These are phyloP conservation scores for Silene vulgaris DNA, from an alignment of 179 eudicot species.

Conservation along the genomic window DNA sequence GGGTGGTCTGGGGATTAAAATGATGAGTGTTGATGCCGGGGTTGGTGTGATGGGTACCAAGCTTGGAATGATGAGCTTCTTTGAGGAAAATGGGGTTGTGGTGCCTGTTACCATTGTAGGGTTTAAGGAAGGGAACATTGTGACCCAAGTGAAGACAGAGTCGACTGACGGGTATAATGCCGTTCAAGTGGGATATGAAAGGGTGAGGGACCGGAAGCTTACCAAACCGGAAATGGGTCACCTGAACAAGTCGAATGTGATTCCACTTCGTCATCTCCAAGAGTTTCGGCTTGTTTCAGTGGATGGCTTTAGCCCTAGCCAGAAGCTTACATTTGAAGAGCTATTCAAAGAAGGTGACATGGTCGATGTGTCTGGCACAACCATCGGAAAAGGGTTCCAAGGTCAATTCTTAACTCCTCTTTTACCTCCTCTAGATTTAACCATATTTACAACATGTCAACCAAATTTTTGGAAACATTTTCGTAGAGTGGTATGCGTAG, in stretches of 20 bases:
- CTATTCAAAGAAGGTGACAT: slow-evolving; percentile 82
- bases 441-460: background rate
- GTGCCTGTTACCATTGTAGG: slow-evolving; percentile 89
- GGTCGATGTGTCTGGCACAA: slow-evolving; percentile 79
- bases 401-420: slow-evolving; percentile 34
- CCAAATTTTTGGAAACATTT: background rate
- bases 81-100: slow-evolving; percentile 61
- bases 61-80: slow-evolving; percentile 84
- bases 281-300: slow-evolving; percentile 66
- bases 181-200: slow-evolving; percentile 81
- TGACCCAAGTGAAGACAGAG: slow-evolving; percentile 86
- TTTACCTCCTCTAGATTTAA: background rate
- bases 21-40: slow-evolving; percentile 73
- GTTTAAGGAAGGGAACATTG: slow-evolving; percentile 90
- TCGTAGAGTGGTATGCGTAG: background rate
- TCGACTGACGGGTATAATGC: slow-evolving; percentile 84
- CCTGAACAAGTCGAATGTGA: slow-evolving; percentile 60
- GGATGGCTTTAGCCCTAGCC: slow-evolving; percentile 60
- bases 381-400: slow-evolving; percentile 96
- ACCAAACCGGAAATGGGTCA: slow-evolving; percentile 86
- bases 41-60: slow-evolving; percentile 88
- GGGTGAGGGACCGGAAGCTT: slow-evolving; percentile 74
- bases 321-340: slow-evolving; percentile 54
- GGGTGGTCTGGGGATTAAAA: slow-evolving; percentile 27
- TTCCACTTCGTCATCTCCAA: slow-evolving; percentile 86